These are phyloP conservation scores for Botrytis sinoallii DNA, from an alignment of 2,329 filamentous ascomycete species.

Conservation along the genomic window DNA sequence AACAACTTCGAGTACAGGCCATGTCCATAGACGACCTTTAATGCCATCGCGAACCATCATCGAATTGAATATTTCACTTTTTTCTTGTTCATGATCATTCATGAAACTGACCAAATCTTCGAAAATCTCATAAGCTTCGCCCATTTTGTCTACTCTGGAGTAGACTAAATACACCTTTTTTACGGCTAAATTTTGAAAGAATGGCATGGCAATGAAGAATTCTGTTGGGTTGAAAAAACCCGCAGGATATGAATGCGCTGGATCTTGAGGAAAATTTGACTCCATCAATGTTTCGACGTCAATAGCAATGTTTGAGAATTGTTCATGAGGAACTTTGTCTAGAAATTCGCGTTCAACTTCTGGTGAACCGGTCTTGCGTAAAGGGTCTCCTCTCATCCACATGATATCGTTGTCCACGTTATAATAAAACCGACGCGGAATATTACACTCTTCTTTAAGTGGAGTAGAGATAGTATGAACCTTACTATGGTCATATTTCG, in stretches of 20 bases:
- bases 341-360: rapidly evolving
- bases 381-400: background rate
- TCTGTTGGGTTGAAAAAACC: rapidly evolving
- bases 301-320: background rate
- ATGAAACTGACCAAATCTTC: too few species aligned
- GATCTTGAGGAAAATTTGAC: background rate
- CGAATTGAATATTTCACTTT: too few species aligned
- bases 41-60: too few species aligned
- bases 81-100: too few species aligned
- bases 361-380: background rate
- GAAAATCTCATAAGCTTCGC: background rate
- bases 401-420: background rate
- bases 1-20: background rate
- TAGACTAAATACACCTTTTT: background rate
- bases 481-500: background rate
- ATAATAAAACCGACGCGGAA: background rate
- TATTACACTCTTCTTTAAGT: background rate
- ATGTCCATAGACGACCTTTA: background rate
- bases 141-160: background rate
- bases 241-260: rapidly evolving
- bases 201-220: background rate
- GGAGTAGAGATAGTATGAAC: background rate
- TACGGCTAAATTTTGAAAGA: rapidly evolving
- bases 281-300: background rate
- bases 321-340: rapidly evolving